Conservation (phyloP, 1,284 basidiomycete species). For the Porogramme epimiltina region DNA sequence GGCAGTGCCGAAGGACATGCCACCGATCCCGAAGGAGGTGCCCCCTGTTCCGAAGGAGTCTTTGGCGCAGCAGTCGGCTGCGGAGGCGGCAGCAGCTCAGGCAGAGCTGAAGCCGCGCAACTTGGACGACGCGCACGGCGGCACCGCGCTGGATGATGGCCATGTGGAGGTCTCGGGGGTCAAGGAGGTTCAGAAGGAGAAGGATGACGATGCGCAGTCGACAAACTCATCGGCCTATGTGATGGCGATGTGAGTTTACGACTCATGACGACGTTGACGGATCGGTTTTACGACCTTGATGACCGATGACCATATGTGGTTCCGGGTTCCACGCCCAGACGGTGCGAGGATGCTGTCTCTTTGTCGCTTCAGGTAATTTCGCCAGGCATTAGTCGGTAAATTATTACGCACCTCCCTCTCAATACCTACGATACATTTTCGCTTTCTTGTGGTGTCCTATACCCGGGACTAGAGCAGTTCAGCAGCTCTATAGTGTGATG, state of each 20-base stretch:
- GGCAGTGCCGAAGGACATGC: slow-evolving; percentile 12
- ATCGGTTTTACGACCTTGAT: background rate
- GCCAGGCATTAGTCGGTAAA: slow-evolving; percentile 7
- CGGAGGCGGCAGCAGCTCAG: slow-evolving; percentile 8
- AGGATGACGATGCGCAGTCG: slow-evolving; percentile 18
- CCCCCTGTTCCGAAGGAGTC: slow-evolving; percentile 1
- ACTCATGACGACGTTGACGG: background rate
- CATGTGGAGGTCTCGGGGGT: slow-evolving; percentile 2
- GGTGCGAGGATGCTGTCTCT: too few species aligned
- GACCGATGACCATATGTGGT: background rate
- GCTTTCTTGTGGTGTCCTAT: background rate
- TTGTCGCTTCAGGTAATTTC: too few species aligned
- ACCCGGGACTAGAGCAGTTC: too few species aligned
- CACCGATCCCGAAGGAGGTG: slow-evolving; percentile 14
- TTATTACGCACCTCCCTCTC: slow-evolving; percentile 14
- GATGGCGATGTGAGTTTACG: slow-evolving; percentile 20
- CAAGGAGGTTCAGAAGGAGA: slow-evolving; percentile 20
- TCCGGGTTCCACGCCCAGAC: too few species aligned
- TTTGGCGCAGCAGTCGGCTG: background rate
- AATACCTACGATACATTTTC: background rate
- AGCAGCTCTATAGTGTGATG: too few species aligned
- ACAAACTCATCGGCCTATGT: slow-evolving; percentile 19
- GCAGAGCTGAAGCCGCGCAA: too few species aligned
- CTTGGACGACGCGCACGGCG: slow-evolving; percentile 18
- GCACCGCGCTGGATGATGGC: slow-evolving; percentile 1